Evolutionary conservation across 805 yeast species (phyloP), one percentile per base, ranked within the genome.

Genomic region (Yueomyces sinensis): DNA sequence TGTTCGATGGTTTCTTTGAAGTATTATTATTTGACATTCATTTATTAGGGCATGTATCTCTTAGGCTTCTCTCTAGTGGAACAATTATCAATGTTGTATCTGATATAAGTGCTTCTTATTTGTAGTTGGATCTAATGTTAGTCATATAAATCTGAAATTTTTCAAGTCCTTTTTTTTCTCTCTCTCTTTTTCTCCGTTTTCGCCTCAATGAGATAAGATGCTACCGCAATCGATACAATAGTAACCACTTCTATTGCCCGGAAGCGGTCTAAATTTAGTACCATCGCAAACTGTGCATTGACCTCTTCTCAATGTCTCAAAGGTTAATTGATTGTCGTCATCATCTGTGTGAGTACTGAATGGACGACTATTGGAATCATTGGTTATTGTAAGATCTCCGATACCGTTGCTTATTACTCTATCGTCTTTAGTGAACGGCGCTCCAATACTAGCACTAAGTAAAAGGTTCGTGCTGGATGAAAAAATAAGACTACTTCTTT

Each of bases 151-250:
- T n/a, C n/a, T n/a, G n/a, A n/a, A n/a, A n/a, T n/a, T n/a, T n/a
- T n/a, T n/a, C n/a, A n/a, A n/a, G n/a, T n/a, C n/a, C n/a, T n/a
- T n/a, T n/a, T n/a, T n/a, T n/a, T n/a, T n/a, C n/a, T n/a, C n/a
- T n/a, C n/a, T n/a, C n/a, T n/a, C n/a, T n/a, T n/a, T n/a, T n/a
- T n/a, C n/a, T n/a, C n/a, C n/a, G n/a, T n/a, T n/a, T n/a, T n/a
- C n/a, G n/a, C n/a, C n/a, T n/a, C n/a, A n/a, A n/a, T n/a, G n/a
- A n/a, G 24, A 20, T 20, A 20, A 35, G 25, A 47, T 35, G 3
- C 49, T 50, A 14, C 56, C 52, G 36, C 58, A 53, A 17, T 53
- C 58, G 3, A 39, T 33, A 36, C 58, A 53, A 25, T 35, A 40
- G 34, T 42, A 47, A 4, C 45, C 46, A 15, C 30, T 32, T 7